Percentiles rank a stretch among this genome's conserved stretches.
These are phyloP conservation scores for Trichoderma koningiopsis DNA, from an alignment of 2,329 filamentous ascomycete species.

Conservation along the genomic window DNA sequence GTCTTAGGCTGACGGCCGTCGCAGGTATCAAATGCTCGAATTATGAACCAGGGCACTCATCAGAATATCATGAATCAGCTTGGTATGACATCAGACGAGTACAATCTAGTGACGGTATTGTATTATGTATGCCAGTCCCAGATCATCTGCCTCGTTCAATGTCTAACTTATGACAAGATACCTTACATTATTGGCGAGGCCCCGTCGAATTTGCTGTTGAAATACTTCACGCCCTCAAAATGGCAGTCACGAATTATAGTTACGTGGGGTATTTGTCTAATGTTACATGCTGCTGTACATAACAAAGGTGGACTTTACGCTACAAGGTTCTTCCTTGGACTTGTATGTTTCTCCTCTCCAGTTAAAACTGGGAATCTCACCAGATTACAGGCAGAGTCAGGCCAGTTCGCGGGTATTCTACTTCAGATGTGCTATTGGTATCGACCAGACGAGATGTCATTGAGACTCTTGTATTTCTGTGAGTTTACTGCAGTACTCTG, in stretches of 20 bases:
- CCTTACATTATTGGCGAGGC: constrained; percentile 45
- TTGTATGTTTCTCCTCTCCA: constrained; percentile 43
- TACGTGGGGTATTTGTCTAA: constrained; percentile 42
- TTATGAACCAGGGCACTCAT: constrained; percentile 46
- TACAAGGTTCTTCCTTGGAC: constrained; percentile 42
- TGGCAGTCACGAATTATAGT: constrained; percentile 48
- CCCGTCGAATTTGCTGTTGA: constrained; percentile 45
- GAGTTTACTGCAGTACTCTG: constrained; percentile 30
- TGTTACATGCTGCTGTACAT: constrained; percentile 40
- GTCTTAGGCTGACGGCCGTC: not conserved
- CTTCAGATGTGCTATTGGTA: constrained; percentile 53
- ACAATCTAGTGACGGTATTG: constrained; percentile 42
- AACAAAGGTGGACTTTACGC: constrained; percentile 44
- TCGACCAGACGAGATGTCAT: constrained; percentile 49
- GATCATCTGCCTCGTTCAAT: not conserved
- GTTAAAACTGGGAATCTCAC: constrained; percentile 38
- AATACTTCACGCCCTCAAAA: constrained; percentile 42
- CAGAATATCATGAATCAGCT: constrained; percentile 47
- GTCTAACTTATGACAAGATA: constrained; percentile 32
- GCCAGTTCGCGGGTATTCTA: constrained; percentile 47
- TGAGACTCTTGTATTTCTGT: constrained; percentile 50
- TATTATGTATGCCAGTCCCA: constrained; percentile 41
- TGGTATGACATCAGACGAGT: constrained; percentile 44
- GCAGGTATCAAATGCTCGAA: constrained; percentile 44
- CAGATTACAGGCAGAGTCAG: constrained; percentile 40